Base-by-base conservation (phyloP, 2,329 filamentous ascomycete species). In the Tolypocladium endophyticum region DNA sequence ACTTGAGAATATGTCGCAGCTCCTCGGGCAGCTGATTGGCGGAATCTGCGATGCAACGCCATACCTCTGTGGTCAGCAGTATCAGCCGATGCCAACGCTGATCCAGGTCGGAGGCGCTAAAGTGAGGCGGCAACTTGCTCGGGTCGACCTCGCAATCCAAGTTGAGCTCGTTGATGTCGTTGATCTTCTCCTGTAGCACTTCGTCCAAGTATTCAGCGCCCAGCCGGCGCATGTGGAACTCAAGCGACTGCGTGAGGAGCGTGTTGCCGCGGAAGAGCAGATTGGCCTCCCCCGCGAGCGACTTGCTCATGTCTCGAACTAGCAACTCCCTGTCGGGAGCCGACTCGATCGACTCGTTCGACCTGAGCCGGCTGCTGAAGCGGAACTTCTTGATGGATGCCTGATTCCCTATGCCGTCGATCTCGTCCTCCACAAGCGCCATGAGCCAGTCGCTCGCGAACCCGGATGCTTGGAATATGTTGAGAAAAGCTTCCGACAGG, bases 131-230 rank as follows among this genome's bases (percentile, higher is more conserved):
- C 38, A 96, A 79, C 61, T 88, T 87, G 73, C 90, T 91, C 1
- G 94, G 93, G 69, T 99, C 94, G 11, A 99, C 92, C 72, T 99
- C 94, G 72, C 93, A 97, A 67, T 97, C 89, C 0, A 89, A 88
- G 69, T 97, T 92, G 63, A 88, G 85, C 66, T 93, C 88, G 68
- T 96, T 94, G 70, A 99, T 96, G 69, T 96, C 90, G 61, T 83
- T 81, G 53, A 99, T 83, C 72, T 92, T 94, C 57, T 92, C 87
- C n/a, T 86, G 86, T 45, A 99, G 79, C 0, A 90, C 88, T 56
- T 95, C 90, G 66, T 95, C 90, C 1, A 99, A 76, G 67, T 96
- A 99, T 65, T 97, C 92, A 65, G 92, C 93, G 50, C 94, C 94
- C 0, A 97, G 79, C 12, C 94, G 85, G 60, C 92, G 89, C 94